phyloP scores from a whole-genome alignment of 768 basidiomycete species.

The Trametes cubensis region DNA sequence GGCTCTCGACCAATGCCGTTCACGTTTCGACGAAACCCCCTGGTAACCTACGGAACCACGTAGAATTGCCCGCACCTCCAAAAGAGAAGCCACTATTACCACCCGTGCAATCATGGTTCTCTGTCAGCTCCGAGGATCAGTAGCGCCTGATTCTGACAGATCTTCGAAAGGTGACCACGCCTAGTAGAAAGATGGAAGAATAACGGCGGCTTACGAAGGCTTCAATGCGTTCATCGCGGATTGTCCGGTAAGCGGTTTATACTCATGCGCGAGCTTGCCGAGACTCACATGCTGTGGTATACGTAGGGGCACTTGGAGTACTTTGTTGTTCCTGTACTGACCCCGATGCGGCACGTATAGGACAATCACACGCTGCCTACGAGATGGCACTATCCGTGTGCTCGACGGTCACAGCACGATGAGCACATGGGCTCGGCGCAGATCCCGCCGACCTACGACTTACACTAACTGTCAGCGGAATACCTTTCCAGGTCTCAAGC shows the following conservation, averaged over 20 bases:
- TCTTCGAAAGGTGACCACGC: not conserved
- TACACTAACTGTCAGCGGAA: not conserved
- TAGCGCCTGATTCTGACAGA: not conserved
- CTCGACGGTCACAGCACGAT: not conserved
- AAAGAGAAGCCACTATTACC: not conserved
- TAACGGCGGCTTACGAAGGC: not conserved
- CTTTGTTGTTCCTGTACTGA: too few relatives aligned
- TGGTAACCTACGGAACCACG: too few relatives aligned
- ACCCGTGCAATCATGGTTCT: not conserved
- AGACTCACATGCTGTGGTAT: too few relatives aligned
- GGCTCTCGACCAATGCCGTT: too few relatives aligned
- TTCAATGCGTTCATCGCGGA: not conserved
- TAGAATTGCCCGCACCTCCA: too few relatives aligned
- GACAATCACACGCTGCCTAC: not conserved
- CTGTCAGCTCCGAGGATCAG: not conserved
- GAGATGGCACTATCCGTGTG: not conserved
- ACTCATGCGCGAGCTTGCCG: too few relatives aligned
- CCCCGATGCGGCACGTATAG: too few relatives aligned
- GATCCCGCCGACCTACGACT: not conserved
- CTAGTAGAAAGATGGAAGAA: not conserved
- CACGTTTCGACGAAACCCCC: too few relatives aligned
- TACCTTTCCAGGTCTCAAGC: not conserved
- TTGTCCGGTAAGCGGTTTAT: too few relatives aligned
- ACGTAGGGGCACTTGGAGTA: too few relatives aligned
- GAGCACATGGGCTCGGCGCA: not conserved